These are phyloP conservation scores for Plasmodium cynomolgi DNA, from an alignment of 169 alveolate species.

Conservation along the genomic window DNA sequence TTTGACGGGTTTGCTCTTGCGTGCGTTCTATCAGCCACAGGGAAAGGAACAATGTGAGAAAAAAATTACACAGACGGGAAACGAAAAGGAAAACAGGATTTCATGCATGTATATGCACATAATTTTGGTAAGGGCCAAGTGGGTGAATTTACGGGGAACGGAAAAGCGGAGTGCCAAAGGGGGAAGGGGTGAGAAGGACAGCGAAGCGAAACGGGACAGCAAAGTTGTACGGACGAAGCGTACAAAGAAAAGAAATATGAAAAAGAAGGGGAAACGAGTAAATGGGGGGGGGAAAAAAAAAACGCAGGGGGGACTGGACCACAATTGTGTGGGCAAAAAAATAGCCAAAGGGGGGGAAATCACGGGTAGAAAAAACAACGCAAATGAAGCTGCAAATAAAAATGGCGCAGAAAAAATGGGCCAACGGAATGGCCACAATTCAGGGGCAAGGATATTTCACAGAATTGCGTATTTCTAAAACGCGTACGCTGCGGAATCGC, in stretches of 20 bases:
- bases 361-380: neutral
- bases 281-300: neutral
- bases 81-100: neutral
- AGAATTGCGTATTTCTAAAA: neutral
- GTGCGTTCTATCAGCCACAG: neutral
- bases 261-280: neutral
- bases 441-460: neutral
- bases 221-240: neutral
- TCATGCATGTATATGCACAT: conserved; percentile 42
- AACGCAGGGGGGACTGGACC: neutral
- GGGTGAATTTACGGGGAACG: neutral
- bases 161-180: neutral
- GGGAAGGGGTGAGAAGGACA: neutral
- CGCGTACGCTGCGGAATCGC: neutral
- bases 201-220: neutral
- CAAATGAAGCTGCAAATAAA: neutral
- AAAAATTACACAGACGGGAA: conserved; percentile 17
- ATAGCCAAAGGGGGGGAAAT: neutral
- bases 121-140: neutral
- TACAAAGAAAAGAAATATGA: neutral
- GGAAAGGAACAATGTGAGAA: neutral
- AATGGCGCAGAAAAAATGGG: neutral
- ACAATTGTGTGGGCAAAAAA: neutral
- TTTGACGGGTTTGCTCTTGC: neutral
- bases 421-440: neutral